Percentiles rank a stretch among this genome's conserved stretches.
These are phyloP conservation scores for Ceratobasidium sp. DNA, from an alignment of 1,284 basidiomycete genomes.

Conservation along the genomic window DNA sequence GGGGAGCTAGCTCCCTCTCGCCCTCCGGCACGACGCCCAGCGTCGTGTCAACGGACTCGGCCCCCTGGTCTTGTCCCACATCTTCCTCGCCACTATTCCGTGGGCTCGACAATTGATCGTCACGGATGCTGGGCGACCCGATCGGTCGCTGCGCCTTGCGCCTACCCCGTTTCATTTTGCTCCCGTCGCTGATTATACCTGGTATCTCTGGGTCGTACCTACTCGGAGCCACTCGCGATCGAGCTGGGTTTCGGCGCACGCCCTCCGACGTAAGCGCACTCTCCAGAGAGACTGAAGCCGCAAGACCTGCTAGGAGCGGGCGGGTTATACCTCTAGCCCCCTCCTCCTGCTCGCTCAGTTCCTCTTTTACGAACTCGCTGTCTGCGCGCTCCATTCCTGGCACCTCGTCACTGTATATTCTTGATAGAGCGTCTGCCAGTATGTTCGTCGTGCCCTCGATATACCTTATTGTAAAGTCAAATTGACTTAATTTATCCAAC, in stretches of 20 bases:
- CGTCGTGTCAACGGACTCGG: background rate
- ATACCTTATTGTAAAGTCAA: slow-evolving; percentile 57
- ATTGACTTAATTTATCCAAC: slow-evolving; percentile 57
- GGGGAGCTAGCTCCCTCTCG: slow-evolving; percentile 1
- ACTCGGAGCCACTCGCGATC: background rate
- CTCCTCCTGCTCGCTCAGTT: background rate
- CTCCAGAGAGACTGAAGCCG: background rate
- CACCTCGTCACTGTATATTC: slow-evolving; percentile 15
- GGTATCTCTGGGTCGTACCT: slow-evolving; percentile 2
- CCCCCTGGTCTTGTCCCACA: background rate
- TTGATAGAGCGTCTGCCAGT: slow-evolving; percentile 4
- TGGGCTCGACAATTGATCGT: background rate
- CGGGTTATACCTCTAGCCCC: background rate
- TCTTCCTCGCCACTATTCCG: background rate
- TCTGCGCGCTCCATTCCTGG: background rate
- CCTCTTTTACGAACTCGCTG: slow-evolving; percentile 8
- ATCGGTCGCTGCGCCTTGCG: background rate
- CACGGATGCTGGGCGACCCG: background rate
- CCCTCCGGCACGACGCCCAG: slow-evolving; percentile 13
- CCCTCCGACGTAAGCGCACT: background rate
- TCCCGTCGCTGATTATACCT: background rate
- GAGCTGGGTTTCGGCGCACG: slow-evolving; percentile 2
- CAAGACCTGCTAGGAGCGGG: background rate
- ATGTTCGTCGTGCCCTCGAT: slow-evolving; percentile 47
- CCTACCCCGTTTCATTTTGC: background rate